These are phyloP conservation scores for Melastoma candidum DNA, from an alignment of 441 rosid genomes.

Conservation along the genomic window DNA sequence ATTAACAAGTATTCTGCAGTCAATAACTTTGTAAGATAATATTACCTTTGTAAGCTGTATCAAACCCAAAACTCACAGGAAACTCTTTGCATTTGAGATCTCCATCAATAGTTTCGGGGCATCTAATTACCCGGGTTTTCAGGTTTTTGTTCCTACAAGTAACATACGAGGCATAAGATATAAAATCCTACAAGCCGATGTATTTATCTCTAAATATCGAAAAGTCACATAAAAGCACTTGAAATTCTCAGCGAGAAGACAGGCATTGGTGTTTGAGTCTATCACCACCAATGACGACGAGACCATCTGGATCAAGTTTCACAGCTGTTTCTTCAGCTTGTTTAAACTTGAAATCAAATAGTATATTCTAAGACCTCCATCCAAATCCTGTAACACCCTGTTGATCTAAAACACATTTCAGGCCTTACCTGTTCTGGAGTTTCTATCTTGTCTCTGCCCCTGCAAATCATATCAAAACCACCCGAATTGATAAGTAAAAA, in stretches of 20 bases:
- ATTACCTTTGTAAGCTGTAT: slow-evolving; percentile 98
- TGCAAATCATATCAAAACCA: slow-evolving; percentile 98
- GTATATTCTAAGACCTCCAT: slow-evolving; percentile 7
- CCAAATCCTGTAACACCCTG: too few species aligned
- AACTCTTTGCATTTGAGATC: slow-evolving; percentile 98
- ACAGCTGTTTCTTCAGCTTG: slow-evolving; percentile 90
- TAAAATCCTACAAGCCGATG: not conserved
- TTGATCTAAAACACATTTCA: too few species aligned
- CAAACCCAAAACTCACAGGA: slow-evolving; percentile 96
- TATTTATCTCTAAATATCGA: not conserved
- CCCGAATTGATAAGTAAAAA: slow-evolving; percentile 48
- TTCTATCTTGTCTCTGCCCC: slow-evolving; percentile 99
- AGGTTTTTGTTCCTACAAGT: slow-evolving; percentile 59
- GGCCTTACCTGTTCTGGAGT: slow-evolving; percentile 84
- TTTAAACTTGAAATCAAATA: slow-evolving; percentile 52
- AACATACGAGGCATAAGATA: slow-evolving; percentile 2
- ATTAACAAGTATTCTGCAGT: too few species aligned
- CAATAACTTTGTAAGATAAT: not conserved
- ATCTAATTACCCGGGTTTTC: slow-evolving; percentile 87
- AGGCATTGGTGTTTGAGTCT: slow-evolving; percentile 99
- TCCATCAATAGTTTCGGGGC: slow-evolving; percentile 99
- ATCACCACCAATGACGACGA: slow-evolving; percentile 96
- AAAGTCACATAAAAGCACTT: slow-evolving; percentile 28
- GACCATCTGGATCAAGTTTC: slow-evolving; percentile 91
- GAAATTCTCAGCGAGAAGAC: slow-evolving; percentile 98